A percentile compares a stretch with the other conserved stretches of the same genome.
phyloP scores from a whole-genome alignment of 1,284 basidiomycete species.

The Tilletia indica region DNA sequence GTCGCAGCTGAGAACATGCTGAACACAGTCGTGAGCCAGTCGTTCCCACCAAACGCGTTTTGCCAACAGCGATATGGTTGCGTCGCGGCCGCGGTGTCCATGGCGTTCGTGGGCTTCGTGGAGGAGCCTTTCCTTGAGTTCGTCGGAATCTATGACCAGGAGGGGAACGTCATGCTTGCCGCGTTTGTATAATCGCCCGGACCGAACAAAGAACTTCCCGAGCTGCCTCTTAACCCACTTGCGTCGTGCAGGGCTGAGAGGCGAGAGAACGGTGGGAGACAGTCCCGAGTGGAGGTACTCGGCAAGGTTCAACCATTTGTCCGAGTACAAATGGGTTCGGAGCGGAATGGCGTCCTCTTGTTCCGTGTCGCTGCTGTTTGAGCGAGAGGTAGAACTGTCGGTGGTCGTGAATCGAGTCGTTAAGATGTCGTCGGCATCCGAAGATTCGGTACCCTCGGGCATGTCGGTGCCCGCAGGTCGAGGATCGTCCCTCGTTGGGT shows the following conservation, averaged over 20 bases:
- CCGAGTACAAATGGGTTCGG: background rate
- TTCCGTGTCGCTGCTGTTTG: too few relatives aligned
- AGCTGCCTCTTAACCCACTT: background rate
- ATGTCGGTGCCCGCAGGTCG: too few relatives aligned
- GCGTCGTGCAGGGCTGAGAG: background rate
- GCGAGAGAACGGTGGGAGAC: background rate
- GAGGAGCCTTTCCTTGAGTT: background rate
- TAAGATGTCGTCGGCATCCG: too few relatives aligned
- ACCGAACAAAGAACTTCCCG: background rate
- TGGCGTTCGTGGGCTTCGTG: background rate
- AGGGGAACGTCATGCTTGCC: background rate
- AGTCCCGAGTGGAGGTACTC: background rate
- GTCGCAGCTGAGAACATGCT: background rate
- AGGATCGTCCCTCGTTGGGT: too few relatives aligned
- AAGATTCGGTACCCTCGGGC: too few relatives aligned
- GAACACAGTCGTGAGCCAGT: background rate
- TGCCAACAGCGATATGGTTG: background rate
- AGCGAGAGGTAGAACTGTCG: too few relatives aligned
- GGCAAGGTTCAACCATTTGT: background rate
- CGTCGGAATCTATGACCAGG: background rate
- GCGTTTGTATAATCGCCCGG: background rate
- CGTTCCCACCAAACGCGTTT: constrained; percentile 1
- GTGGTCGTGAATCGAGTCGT: too few relatives aligned
- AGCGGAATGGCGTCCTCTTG: too few relatives aligned
- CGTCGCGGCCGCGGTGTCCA: background rate